Evolutionary conservation across 2,329 filamentous ascomycete species (phyloP).

Genomic region (Chrysoporthe deuterocubensis): DNA sequence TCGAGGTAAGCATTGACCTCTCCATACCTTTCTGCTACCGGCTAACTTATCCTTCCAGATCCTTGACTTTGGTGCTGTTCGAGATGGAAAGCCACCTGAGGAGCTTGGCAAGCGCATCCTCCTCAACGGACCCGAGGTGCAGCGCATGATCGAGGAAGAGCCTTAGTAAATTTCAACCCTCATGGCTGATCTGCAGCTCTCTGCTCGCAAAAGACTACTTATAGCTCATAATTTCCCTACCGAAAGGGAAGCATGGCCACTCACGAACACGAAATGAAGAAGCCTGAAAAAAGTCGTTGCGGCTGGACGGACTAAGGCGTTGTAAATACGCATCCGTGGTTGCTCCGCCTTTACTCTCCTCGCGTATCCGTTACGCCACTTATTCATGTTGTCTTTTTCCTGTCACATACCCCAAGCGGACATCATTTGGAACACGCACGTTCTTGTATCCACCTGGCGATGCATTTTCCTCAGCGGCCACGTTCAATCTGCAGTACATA

Average conservation of each 20-base stretch:
- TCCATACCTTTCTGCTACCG: constrained; percentile 32
- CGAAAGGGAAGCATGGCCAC: not conserved
- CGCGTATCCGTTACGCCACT: not conserved
- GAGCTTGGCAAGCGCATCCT: constrained; percentile 79
- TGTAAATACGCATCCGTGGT: constrained; percentile 16
- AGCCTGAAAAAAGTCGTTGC: not conserved
- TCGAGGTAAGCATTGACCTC: constrained; percentile 71
- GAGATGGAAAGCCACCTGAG: constrained; percentile 80
- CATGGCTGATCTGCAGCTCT: not conserved
- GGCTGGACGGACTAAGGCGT: not conserved
- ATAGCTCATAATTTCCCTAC: not conserved
- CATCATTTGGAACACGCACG: not conserved
- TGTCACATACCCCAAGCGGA: not conserved
- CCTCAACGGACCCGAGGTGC: constrained; percentile 61
- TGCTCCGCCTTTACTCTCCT: not conserved
- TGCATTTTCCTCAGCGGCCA: not conserved
- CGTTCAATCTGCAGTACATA: not conserved
- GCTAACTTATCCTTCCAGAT: constrained; percentile 61
- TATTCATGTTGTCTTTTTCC: not conserved
- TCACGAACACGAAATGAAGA: constrained; percentile 8
- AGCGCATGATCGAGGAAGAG: constrained; percentile 54
- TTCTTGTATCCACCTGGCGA: not conserved
- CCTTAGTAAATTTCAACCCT: constrained; percentile 28
- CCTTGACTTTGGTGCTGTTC: constrained; percentile 92
- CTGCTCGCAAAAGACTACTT: not conserved